Conservation (phyloP, 1,284 basidiomycete genomes). For the Amylostereum chailletii region DNA sequence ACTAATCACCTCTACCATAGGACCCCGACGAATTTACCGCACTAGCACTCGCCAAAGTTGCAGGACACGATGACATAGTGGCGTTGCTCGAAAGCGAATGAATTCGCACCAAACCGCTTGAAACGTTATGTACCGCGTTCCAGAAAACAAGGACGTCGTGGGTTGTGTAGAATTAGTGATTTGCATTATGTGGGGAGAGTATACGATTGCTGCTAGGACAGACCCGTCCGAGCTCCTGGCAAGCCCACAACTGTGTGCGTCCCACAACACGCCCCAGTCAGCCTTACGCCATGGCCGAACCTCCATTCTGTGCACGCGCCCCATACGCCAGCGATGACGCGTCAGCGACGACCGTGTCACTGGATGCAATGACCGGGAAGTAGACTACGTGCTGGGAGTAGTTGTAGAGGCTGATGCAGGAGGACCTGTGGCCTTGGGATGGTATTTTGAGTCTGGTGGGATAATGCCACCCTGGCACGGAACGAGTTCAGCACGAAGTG, state of each 20-base stretch:
- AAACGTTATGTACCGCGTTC: background rate
- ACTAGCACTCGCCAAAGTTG: constrained; percentile 55
- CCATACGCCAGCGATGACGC: no score
- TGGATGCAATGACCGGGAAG: background rate
- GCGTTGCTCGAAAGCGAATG: constrained; percentile 29
- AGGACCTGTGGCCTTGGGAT: constrained; percentile 25
- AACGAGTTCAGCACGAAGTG: constrained; percentile 12
- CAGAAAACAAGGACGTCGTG: no score
- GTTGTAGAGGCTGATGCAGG: background rate
- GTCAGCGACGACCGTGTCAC: background rate
- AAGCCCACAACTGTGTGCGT: no score
- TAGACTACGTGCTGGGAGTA: background rate
- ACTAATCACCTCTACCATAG: constrained; percentile 25
- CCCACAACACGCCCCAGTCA: no score
- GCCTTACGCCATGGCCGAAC: no score
- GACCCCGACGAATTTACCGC: constrained; percentile 68
- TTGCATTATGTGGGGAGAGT: no score
- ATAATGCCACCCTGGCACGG: constrained; percentile 34
- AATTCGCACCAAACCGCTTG: background rate
- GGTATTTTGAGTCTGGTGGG: constrained; percentile 40
- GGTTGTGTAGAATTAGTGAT: no score
- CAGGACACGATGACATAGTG: constrained; percentile 57
- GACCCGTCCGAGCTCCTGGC: no score
- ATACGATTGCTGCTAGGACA: no score
- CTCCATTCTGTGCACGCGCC: no score